Evolutionary conservation across 345 rosid species (phyloP).

Genomic region (Camelina laxa): DNA sequence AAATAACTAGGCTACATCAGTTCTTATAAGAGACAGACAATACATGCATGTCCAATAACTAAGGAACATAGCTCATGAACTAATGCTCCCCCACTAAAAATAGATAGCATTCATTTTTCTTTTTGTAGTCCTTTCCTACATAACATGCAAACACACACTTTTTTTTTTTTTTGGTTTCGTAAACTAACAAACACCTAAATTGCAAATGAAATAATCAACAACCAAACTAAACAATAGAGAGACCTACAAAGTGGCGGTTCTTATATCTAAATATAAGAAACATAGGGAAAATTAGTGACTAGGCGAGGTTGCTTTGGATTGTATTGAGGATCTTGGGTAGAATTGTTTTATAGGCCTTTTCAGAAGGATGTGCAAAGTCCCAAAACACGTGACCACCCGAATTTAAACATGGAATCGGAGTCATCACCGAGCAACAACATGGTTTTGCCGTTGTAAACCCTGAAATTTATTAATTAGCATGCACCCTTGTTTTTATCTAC

Average conservation of each 20-base stretch:
- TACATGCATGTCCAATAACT: too few species aligned
- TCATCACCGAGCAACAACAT: slow-evolving; percentile 33
- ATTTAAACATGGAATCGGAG: slow-evolving; percentile 31
- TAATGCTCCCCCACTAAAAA: too few species aligned
- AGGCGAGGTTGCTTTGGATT: slow-evolving; percentile 24
- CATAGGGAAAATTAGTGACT: not conserved
- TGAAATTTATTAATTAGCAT: slow-evolving; percentile 10
- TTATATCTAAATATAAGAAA: slow-evolving; percentile 4
- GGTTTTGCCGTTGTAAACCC: slow-evolving; percentile 27
- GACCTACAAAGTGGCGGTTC: not conserved
- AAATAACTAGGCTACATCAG: too few species aligned
- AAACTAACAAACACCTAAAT: not conserved
- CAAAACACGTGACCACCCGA: slow-evolving; percentile 35
- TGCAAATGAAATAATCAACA: slow-evolving; percentile 4
- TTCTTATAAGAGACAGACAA: too few species aligned
- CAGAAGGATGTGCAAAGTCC: slow-evolving; percentile 41
- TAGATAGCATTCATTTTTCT: too few species aligned
- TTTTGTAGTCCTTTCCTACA: not conserved
- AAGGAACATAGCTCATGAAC: too few species aligned
- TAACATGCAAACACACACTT: not conserved
- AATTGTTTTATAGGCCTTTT: slow-evolving; percentile 33
- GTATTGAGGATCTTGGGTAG: slow-evolving; percentile 20
- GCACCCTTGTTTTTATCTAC: not conserved
- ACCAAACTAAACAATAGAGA: not conserved
- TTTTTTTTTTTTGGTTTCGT: not conserved